Base-by-base conservation (phyloP, 192 early-diverging fungal genomes). In the Helicostylum pulchrum region DNA sequence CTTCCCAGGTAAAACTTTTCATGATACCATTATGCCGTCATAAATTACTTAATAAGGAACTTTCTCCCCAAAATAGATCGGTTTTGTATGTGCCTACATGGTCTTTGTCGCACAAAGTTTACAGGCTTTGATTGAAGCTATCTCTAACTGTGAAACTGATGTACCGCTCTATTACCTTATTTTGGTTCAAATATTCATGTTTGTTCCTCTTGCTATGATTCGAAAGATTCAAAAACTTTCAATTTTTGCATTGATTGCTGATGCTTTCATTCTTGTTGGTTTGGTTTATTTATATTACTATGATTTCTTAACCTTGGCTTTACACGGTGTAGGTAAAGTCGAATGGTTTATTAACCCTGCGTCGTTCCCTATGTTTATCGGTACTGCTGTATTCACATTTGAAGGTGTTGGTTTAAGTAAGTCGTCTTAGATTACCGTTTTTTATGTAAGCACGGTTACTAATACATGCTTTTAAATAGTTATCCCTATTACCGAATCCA, bases 341-440 rank as follows among this genome's bases (percentile, higher is more conserved):
- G 78, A 94, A 7, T 77, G 85, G 58, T 10, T 62, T 7, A 59
- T 73, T 53, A 97, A 94, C 78, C 72, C 82, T 23, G 72, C 88
- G 64, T 80, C 82, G 65, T 95, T 94, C 73, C 83, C 92, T 23
- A 82, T 95, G 51, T 93, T 97, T 69, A 85, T 97, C 48, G 95
- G 95, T 50, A 97, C 95, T 6, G 93, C 94, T 20, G 90, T 94
- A 48, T 97, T 94, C 73, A 89, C 93, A 2, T 97, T 90, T 73
- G 95, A 97, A 77, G 95, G 95, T 47, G 92, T 97, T 58, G 93
- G 94, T 10, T 44, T 70, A 23, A 45, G 62, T 52, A 52, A 52
- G 50, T 34, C 8, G n/a, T n/a, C n/a, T n/a, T n/a, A n/a, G n/a
- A n/a, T n/a, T n/a, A n/a, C 44, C 44, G 14, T 15, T 45, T 45